Evolutionary conservation across 495 filamentous ascomycete genomes (phyloP).

Genomic region (Aeminium ludgeri): DNA sequence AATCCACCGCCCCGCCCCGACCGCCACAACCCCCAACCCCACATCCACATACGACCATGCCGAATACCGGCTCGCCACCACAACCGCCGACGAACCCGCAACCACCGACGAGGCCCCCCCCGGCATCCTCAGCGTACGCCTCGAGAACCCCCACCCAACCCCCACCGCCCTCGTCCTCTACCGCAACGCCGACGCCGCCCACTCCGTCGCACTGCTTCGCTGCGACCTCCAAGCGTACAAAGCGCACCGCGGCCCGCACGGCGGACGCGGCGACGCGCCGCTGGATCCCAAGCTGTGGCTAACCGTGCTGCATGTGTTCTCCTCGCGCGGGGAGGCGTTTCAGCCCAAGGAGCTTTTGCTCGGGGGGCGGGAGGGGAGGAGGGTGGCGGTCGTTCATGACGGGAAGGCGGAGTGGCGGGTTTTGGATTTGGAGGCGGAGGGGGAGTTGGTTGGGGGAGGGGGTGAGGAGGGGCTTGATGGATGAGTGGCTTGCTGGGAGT

Average conservation of each 20-base stretch:
- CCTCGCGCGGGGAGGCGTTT: constrained; percentile 14
- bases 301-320: constrained; percentile 12
- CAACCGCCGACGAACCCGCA: no score
- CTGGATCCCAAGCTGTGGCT: not conserved
- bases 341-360: constrained; percentile 18
- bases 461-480: no score
- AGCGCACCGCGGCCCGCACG: not conserved
- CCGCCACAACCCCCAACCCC: not conserved
- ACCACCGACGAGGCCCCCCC: no score
- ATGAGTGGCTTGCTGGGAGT: no score
- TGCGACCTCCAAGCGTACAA: constrained; percentile 2
- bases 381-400: constrained; percentile 20
- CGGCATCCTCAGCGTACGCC: not conserved
- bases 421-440: constrained; percentile 22
- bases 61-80: no score
- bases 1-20: not conserved
- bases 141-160: not conserved
- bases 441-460: no score
- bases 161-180: not conserved
- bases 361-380: constrained; percentile 19
- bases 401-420: constrained; percentile 20
- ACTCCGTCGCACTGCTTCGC: not conserved
- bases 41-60: no score
- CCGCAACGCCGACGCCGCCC: not conserved
- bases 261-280: not conserved